A percentile compares a stretch with the other conserved stretches of the same genome.
Conservation (phyloP, 2,329 filamentous ascomycete genomes). For the Teratosphaeria gauchensis region DNA sequence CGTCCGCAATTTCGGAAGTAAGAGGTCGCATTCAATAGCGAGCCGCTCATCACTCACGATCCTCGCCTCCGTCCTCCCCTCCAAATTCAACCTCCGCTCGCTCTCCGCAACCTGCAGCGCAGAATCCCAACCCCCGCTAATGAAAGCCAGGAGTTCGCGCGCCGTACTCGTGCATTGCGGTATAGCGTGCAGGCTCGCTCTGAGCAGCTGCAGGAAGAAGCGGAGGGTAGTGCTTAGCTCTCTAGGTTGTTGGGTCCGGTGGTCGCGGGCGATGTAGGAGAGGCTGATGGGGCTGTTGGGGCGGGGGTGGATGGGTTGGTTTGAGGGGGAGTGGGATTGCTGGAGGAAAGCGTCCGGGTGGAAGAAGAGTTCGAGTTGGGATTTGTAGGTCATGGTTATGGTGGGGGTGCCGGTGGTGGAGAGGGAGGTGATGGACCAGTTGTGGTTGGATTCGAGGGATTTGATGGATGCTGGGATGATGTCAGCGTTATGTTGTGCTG, state of each 20-base stretch:
- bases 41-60: slow-evolving; percentile 58
- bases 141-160: slow-evolving; percentile 47
- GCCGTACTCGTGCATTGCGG: slow-evolving; percentile 49
- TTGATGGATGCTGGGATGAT: slow-evolving; percentile 49
- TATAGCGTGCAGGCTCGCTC: slow-evolving; percentile 55
- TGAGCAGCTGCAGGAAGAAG: slow-evolving; percentile 65
- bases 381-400: slow-evolving; percentile 64
- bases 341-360: slow-evolving; percentile 51
- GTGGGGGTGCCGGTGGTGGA: slow-evolving; percentile 48
- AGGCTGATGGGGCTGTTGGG: slow-evolving; percentile 54
- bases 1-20: slow-evolving; percentile 56
- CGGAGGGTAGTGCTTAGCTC: slow-evolving; percentile 57
- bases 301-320: neutral
- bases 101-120: slow-evolving; percentile 51
- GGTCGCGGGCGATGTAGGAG: slow-evolving; percentile 55
- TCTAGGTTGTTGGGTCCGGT: slow-evolving; percentile 33
- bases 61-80: slow-evolving; percentile 54
- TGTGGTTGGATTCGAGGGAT: slow-evolving; percentile 54
- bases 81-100: slow-evolving; percentile 51
- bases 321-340: neutral
- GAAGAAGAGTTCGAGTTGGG: slow-evolving; percentile 64
- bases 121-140: slow-evolving; percentile 57
- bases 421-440: slow-evolving; percentile 58
- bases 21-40: slow-evolving; percentile 49
- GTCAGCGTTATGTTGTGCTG: slow-evolving; percentile 27